Evolutionary conservation across 352 stramenopile genomes (phyloP).

Genomic region (Globisporangium nagaii): DNA sequence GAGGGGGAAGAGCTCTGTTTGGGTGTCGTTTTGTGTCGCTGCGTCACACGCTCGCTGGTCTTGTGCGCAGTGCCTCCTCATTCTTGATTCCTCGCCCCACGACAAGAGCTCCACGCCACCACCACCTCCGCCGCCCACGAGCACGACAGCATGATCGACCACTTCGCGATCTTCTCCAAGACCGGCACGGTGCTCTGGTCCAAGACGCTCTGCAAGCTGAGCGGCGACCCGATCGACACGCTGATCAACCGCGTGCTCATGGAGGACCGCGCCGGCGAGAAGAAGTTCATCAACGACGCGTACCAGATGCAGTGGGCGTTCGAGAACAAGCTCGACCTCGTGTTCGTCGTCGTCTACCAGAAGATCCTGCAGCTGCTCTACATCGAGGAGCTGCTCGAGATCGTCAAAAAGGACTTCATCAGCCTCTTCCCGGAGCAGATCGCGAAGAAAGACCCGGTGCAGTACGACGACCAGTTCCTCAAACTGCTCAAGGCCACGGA

Average conservation of each 20-base stretch:
- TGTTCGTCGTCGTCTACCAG: constrained; percentile 92
- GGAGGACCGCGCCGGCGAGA: constrained; percentile 83
- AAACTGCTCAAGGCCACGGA: constrained; percentile 77
- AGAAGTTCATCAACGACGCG: constrained; percentile 78
- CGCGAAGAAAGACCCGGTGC: constrained; percentile 57
- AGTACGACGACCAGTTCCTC: constrained; percentile 75
- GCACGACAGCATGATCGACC: constrained; percentile 78
- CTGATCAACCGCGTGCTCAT: constrained; percentile 89
- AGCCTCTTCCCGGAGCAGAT: constrained; percentile 72
- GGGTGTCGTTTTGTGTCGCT: no score
- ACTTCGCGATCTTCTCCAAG: constrained; percentile 91
- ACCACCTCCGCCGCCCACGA: neutral
- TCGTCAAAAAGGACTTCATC: constrained; percentile 83
- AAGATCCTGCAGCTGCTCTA: constrained; percentile 90
- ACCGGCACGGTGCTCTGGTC: constrained; percentile 89
- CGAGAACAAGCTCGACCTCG: constrained; percentile 89
- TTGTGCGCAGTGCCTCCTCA: neutral
- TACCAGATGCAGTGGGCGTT: constrained; percentile 91
- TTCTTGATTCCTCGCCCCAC: neutral
- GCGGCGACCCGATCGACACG: constrained; percentile 79
- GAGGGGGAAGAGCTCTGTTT: neutral
- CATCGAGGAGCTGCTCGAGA: constrained; percentile 88
- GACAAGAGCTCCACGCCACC: neutral
- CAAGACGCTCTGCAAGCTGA: constrained; percentile 82
- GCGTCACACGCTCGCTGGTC: neutral